Evolutionary conservation across 1,139 yeast genomes (phyloP).

Genomic region (Sugiyamaella grinbergsii): DNA sequence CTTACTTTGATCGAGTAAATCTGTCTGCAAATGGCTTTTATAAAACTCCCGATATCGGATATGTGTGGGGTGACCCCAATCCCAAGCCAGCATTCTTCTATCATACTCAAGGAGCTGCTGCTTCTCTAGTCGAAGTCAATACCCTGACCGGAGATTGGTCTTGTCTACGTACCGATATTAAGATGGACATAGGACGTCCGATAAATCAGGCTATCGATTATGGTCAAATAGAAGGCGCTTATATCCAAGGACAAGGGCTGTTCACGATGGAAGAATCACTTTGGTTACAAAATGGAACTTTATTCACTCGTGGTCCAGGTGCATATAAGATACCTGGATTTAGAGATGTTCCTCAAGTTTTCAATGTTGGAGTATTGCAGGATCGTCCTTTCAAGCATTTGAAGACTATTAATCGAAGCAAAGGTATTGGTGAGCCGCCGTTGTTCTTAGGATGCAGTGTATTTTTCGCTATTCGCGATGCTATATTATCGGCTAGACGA

Average conservation of each 20-base stretch:
- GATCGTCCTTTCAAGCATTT: slow-evolving; percentile 48
- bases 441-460: slow-evolving; percentile 47
- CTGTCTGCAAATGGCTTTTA: slow-evolving; percentile 52
- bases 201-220: slow-evolving; percentile 51
- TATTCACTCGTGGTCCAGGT: slow-evolving; percentile 52
- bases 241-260: slow-evolving; percentile 51
- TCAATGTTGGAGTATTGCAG: slow-evolving; percentile 46
- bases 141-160: slow-evolving; percentile 52
- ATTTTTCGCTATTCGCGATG: slow-evolving; percentile 50
- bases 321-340: slow-evolving; percentile 53
- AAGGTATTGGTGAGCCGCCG: slow-evolving; percentile 54
- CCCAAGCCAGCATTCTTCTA: slow-evolving; percentile 50
- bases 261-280: slow-evolving; percentile 51
- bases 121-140: slow-evolving; percentile 48
- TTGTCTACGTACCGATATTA: slow-evolving; percentile 46
- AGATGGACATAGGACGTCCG: slow-evolving; percentile 53
- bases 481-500: slow-evolving; percentile 43
- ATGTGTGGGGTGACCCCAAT: slow-evolving; percentile 45
- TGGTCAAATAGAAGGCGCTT: slow-evolving; percentile 54
- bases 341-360: slow-evolving; percentile 49
- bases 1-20: slow-evolving; percentile 49
- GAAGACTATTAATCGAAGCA: slow-evolving; percentile 48
- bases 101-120: slow-evolving; percentile 50
- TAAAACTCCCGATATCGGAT: slow-evolving; percentile 53
- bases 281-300: slow-evolving; percentile 47